Evolutionary conservation across 2,329 filamentous ascomycete species (phyloP).

Genomic region (Amesomyces nigricolor): DNA sequence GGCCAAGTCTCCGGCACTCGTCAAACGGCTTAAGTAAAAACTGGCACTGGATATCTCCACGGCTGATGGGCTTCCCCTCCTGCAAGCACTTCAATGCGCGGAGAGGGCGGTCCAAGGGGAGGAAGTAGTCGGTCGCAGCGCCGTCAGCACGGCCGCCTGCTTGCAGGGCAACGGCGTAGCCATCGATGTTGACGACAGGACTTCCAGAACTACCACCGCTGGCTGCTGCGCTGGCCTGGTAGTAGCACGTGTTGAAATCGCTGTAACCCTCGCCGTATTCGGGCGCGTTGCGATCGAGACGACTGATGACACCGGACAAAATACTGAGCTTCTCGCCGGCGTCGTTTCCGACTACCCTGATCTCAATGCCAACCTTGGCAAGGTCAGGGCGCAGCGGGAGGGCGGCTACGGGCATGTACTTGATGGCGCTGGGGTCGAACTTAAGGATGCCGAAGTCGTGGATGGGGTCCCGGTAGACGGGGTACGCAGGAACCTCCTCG

Average conservation of each 20-base stretch:
- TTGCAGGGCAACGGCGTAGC: slow-evolving; percentile 85
- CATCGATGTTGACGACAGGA: slow-evolving; percentile 94
- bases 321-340: slow-evolving; percentile 98
- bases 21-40: slow-evolving; percentile 97
- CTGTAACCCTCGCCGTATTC: slow-evolving; percentile 98
- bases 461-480: slow-evolving; percentile 95
- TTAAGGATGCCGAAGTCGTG: slow-evolving; percentile 97
- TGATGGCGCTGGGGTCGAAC: slow-evolving; percentile 92
- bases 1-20: slow-evolving; percentile 83
- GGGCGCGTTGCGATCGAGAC: slow-evolving; percentile 90
- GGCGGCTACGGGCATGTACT: slow-evolving; percentile 87
- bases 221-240: slow-evolving; percentile 93
- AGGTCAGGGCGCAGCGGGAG: slow-evolving; percentile 78
- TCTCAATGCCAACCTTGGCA: slow-evolving; percentile 86
- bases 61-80: slow-evolving; percentile 65
- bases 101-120: slow-evolving; percentile 84
- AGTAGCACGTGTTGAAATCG: slow-evolving; percentile 95
- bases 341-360: slow-evolving; percentile 96
- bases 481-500: slow-evolving; percentile 90
- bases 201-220: slow-evolving; percentile 97
- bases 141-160: slow-evolving; percentile 91
- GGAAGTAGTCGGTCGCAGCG: slow-evolving; percentile 94
- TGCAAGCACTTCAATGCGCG: slow-evolving; percentile 84
- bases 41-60: slow-evolving; percentile 96
- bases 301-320: slow-evolving; percentile 91